phyloP scores from a whole-genome alignment of 352 stramenopile genomes.

The Achlya hypogyna region DNA sequence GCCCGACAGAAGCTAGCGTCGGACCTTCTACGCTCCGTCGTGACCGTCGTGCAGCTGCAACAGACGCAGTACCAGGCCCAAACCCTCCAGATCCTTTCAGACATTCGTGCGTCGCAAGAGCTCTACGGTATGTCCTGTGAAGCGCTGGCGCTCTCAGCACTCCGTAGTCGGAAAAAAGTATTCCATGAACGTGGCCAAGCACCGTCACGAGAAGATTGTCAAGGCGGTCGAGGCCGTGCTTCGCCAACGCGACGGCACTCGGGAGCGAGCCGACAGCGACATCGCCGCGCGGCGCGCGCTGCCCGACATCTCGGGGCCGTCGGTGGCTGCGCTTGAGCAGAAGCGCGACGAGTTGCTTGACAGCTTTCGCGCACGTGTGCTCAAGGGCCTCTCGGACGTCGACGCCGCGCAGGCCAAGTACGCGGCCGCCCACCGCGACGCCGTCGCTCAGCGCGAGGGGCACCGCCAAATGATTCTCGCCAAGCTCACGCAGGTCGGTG shows the following conservation, averaged over 20 bases:
- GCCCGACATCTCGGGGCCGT: neutral
- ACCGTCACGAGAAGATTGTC: neutral
- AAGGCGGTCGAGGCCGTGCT: neutral
- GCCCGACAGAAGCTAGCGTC: neutral
- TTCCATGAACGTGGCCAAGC: neutral
- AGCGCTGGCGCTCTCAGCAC: too few relatives aligned
- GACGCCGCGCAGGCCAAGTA: neutral
- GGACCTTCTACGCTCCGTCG: neutral
- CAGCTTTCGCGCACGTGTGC: neutral
- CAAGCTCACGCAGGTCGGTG: neutral
- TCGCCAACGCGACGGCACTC: neutral
- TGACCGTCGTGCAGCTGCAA: neutral
- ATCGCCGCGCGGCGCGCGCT: neutral
- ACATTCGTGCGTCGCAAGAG: constrained; percentile 11
- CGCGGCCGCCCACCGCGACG: neutral
- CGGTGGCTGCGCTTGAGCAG: neutral
- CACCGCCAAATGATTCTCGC: neutral
- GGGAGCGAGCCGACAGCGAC: neutral
- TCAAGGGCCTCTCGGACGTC: neutral
- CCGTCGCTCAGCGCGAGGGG: neutral
- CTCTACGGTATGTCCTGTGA: neutral
- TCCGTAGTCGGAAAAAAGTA: constrained; percentile 2
- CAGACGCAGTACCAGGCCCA: neutral
- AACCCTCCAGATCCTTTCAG: constrained; percentile 10
- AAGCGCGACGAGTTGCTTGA: neutral